Evolutionary conservation across 2,329 filamentous ascomycete genomes (phyloP).

Genomic region (Neurospora sp.): DNA sequence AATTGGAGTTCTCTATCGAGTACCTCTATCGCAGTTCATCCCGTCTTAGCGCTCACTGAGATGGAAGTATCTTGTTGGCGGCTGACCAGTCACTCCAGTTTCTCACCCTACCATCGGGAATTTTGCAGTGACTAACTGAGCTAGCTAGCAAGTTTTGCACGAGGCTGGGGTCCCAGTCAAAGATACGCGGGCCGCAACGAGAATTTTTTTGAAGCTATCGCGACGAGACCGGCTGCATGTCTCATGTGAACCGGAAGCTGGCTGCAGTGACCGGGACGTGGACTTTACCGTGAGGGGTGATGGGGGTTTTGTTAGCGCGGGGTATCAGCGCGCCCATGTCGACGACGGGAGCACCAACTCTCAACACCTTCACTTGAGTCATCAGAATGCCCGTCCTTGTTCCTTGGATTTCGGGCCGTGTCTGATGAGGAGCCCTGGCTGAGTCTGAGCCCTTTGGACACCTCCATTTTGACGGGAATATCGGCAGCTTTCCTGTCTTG

Average conservation of each 20-base stretch:
- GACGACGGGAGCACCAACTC: background rate
- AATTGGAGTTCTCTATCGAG: background rate
- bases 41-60: background rate
- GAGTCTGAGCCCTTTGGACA: background rate
- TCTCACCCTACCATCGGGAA: background rate
- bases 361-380: background rate
- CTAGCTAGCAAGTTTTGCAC: background rate
- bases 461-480: background rate
- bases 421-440: background rate
- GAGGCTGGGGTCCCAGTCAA: background rate
- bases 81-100: background rate
- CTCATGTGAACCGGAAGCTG: background rate
- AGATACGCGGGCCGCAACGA: background rate
- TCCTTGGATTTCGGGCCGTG: background rate
- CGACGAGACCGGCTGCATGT: background rate
- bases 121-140: background rate
- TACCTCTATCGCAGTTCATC: background rate
- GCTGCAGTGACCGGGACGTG: background rate
- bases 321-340: background rate
- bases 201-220: background rate
- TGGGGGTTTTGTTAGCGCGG: background rate
- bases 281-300: background rate
- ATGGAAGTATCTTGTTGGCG: background rate
- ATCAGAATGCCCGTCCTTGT: background rate
- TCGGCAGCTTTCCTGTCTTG: background rate